phyloP scores from a whole-genome alignment of 495 filamentous ascomycete genomes.

The Neurospora hispaniola region DNA sequence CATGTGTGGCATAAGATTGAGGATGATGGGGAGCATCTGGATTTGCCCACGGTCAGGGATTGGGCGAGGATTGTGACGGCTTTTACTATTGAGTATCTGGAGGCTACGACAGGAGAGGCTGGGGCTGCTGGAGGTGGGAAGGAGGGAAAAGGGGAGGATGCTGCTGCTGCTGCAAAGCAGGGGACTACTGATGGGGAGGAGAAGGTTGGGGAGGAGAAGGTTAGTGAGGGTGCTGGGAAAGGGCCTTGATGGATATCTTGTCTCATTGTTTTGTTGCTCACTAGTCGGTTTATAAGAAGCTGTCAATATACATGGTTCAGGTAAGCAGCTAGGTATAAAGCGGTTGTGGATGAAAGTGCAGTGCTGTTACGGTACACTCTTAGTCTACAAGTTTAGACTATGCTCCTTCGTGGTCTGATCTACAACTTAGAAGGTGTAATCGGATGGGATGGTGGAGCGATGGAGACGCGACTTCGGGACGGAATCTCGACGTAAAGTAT shows the following conservation, averaged over 20 bases:
- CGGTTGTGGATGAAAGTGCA: background rate
- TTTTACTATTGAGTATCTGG: constrained; percentile 84
- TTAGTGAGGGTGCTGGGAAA: background rate
- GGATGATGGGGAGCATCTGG: constrained; percentile 76
- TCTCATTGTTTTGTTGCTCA: background rate
- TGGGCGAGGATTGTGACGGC: constrained; percentile 71
- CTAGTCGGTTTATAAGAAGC: background rate
- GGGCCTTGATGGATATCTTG: background rate
- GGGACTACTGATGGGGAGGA: background rate
- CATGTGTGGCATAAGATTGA: constrained; percentile 68
- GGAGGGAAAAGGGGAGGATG: background rate
- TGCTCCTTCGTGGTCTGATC: background rate
- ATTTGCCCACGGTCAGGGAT: constrained; percentile 66
- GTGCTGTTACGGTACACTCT: background rate
- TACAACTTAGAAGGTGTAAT: background rate
- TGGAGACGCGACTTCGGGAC: background rate
- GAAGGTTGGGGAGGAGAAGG: background rate
- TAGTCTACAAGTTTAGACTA: background rate
- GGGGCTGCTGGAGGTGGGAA: background rate
- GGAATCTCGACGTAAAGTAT: background rate
- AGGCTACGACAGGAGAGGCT: constrained; percentile 4
- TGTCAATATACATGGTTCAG: background rate
- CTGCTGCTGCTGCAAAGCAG: background rate
- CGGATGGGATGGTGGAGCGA: background rate
- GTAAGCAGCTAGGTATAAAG: background rate